Conservation (phyloP, 495 filamentous ascomycete species). For the Massariosphaeria phaeospora region DNA sequence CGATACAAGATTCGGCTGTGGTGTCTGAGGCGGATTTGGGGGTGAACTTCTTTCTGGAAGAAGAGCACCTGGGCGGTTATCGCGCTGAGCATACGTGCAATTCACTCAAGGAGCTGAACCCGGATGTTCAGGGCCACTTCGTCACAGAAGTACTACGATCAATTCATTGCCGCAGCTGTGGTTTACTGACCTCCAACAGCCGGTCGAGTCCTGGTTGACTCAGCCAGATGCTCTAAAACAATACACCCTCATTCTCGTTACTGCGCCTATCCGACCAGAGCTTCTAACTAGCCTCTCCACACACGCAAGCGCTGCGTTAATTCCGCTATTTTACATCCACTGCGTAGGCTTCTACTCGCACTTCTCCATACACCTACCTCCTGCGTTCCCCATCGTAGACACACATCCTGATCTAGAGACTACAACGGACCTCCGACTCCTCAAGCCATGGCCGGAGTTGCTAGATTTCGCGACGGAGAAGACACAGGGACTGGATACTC, state of each 20-base stretch:
- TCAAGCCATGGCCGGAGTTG: slow-evolving; percentile 86
- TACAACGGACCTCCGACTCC: slow-evolving; percentile 77
- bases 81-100: slow-evolving; percentile 72
- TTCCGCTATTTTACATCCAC: slow-evolving; percentile 76
- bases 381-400: slow-evolving; percentile 87
- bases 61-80: slow-evolving; percentile 68
- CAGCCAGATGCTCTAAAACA: slow-evolving; percentile 45
- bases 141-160: slow-evolving; percentile 43
- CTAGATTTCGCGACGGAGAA: slow-evolving; percentile 56
- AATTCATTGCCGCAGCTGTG: too few species aligned
- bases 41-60: slow-evolving; percentile 93
- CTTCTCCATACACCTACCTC: slow-evolving; percentile 70
- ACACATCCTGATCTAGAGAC: slow-evolving; percentile 88
- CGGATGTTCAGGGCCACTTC: slow-evolving; percentile 76
- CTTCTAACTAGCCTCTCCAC: slow-evolving; percentile 54
- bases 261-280: slow-evolving; percentile 56
- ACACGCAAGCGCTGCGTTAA: slow-evolving; percentile 55
- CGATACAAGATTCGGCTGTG: slow-evolving; percentile 73
- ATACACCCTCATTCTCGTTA: slow-evolving; percentile 72
- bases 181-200: slow-evolving; percentile 33
- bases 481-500: slow-evolving; percentile 60
- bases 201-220: slow-evolving; percentile 41
- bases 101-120: slow-evolving; percentile 83
- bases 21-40: slow-evolving; percentile 82
- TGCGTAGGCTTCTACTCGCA: slow-evolving; percentile 84